These are phyloP conservation scores for Misopates orontium DNA, from an alignment of 257 asterid genomes.

Conservation along the genomic window DNA sequence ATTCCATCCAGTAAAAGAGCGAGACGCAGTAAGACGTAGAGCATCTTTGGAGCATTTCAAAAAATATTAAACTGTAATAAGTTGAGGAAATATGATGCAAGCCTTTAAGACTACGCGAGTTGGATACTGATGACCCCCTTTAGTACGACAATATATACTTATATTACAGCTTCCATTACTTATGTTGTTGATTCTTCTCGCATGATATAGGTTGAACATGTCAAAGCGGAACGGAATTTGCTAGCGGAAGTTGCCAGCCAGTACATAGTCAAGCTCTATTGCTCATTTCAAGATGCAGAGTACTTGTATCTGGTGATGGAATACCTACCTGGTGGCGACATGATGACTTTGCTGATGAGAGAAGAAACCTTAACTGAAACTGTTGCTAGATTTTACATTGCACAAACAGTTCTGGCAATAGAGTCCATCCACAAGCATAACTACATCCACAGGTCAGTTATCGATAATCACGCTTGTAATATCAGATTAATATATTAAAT, in stretches of 20 bases:
- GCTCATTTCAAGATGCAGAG: conserved; percentile 87
- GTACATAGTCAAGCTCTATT: conserved; percentile 78
- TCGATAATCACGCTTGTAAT: not conserved
- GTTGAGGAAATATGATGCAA: too few relatives aligned
- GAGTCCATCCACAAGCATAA: conserved; percentile 76
- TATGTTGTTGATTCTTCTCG: conserved; percentile 14
- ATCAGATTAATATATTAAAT: not conserved
- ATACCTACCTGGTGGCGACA: conserved; percentile 90
- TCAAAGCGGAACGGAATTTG: conserved; percentile 85
- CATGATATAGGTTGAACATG: conserved; percentile 76
- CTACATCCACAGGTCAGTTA: conserved; percentile 55
- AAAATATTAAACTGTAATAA: too few relatives aligned
- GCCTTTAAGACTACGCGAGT: too few relatives aligned
- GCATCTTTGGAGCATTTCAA: too few relatives aligned
- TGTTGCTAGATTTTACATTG: conserved; percentile 78
- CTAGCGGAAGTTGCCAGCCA: conserved; percentile 82
- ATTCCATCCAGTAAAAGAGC: too few relatives aligned
- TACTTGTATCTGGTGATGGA: conserved; percentile 90
- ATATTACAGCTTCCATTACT: not conserved
- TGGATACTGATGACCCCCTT: not conserved
- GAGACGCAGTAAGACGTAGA: too few relatives aligned
- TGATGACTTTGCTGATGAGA: conserved; percentile 88
- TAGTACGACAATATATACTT: too few relatives aligned
- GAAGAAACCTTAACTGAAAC: conserved; percentile 88
- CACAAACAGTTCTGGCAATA: conserved; percentile 76